A percentile compares a stretch with the other conserved stretches of the same genome.
Evolutionary conservation across 371 early-diverging fungal genomes (phyloP).

Genomic region (Syncephalis plumigaleata): DNA sequence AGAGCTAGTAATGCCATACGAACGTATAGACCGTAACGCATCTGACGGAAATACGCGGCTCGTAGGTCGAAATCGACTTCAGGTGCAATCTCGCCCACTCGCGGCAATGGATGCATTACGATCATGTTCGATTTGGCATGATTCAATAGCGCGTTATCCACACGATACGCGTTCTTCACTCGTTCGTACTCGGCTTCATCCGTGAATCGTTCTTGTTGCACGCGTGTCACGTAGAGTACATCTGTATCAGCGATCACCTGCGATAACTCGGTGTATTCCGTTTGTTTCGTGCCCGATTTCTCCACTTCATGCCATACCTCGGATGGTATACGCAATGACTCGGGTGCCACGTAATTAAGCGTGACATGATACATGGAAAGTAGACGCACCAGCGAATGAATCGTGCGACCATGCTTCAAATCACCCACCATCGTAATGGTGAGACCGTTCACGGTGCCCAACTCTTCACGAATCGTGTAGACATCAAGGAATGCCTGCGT

Average conservation of each 20-base stretch:
- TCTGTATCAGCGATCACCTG: conserved; percentile 78
- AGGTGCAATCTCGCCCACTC: conserved; percentile 87
- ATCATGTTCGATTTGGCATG: conserved; percentile 90
- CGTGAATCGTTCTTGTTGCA: conserved; percentile 90
- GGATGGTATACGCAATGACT: conserved; percentile 68
- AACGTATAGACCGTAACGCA: conserved; percentile 92
- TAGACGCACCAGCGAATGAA: conserved; percentile 85
- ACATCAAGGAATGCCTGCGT: conserved; percentile 94
- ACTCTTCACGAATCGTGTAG: conserved; percentile 68
- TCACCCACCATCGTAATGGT: conserved; percentile 92
- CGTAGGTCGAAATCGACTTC: conserved; percentile 94
- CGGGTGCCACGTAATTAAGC: conserved; percentile 82
- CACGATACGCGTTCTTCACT: conserved; percentile 59
- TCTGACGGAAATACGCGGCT: conserved; percentile 95
- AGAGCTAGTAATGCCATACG: conserved; percentile 91
- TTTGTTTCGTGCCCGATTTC: conserved; percentile 44
- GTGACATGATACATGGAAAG: conserved; percentile 83
- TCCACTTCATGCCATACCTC: conserved; percentile 60
- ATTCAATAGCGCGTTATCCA: conserved; percentile 69
- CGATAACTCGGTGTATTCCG: conserved; percentile 54
- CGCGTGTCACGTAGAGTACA: conserved; percentile 92
- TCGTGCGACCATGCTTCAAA: conserved; percentile 93
- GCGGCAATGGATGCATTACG: conserved; percentile 94
- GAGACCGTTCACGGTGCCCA: conserved; percentile 92
- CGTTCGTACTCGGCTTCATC: conserved; percentile 58